Percentiles rank a stretch among this genome's conserved stretches.
These are phyloP conservation scores for Rhodosporidiobolus sp. DNA, from an alignment of 768 basidiomycete species.

Conservation along the genomic window DNA sequence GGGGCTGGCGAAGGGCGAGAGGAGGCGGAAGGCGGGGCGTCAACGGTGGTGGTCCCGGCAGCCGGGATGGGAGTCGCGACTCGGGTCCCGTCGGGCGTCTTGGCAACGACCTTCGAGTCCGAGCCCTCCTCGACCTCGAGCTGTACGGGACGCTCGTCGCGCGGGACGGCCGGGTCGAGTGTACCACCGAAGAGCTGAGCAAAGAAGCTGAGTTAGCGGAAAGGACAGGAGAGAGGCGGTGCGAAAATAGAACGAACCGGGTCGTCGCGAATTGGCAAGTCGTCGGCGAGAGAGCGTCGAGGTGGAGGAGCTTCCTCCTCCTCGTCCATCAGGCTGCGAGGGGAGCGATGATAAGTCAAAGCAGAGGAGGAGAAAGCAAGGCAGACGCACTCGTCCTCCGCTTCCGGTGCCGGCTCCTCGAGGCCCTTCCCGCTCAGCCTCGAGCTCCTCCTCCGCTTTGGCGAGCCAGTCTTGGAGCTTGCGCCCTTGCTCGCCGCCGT, in stretches of 20 bases:
- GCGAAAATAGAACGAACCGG: background rate
- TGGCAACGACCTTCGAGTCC: slow-evolving; percentile 92
- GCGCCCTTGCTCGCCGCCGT: background rate
- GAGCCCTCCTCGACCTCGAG: slow-evolving; percentile 39
- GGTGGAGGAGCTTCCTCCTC: background rate
- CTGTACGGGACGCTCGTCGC: slow-evolving; percentile 41
- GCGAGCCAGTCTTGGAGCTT: background rate
- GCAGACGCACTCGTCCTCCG: background rate
- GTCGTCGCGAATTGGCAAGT: slow-evolving; percentile 5
- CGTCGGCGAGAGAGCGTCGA: background rate
- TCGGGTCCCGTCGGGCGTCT: slow-evolving; percentile 93
- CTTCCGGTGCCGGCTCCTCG: background rate
- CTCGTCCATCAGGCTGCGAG: background rate
- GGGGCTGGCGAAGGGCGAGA: slow-evolving; percentile 49
- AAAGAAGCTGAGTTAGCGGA: background rate
- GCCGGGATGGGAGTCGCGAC: slow-evolving; percentile 68
- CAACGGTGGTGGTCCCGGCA: background rate
- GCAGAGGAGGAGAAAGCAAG: background rate
- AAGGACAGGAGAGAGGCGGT: background rate
- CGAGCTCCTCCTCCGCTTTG: slow-evolving; percentile 29
- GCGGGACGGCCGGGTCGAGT: slow-evolving; percentile 4
- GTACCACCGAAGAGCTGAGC: slow-evolving; percentile 18
- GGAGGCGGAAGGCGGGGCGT: slow-evolving; percentile 48
- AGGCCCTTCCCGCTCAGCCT: slow-evolving; percentile 36
- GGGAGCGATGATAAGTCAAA: background rate